Percentiles rank a stretch among this genome's conserved stretches.
These are phyloP conservation scores for Melampsora americana DNA, from an alignment of 1,284 basidiomycete species.

Conservation along the genomic window DNA sequence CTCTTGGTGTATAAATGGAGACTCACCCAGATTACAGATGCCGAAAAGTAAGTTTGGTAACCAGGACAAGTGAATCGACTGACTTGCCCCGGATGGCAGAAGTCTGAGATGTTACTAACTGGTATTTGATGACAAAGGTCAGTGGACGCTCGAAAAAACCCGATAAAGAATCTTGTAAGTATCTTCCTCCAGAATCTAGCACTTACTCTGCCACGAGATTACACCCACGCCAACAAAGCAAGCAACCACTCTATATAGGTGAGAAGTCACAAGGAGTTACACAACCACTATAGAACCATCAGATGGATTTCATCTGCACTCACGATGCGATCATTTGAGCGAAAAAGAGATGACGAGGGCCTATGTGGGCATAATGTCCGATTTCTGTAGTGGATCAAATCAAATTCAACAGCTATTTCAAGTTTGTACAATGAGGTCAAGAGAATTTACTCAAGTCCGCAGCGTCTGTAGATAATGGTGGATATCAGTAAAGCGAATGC, in stretches of 20 bases:
- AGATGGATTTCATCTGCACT: neutral
- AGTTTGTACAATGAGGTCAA: neutral
- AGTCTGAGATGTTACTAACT: constrained; percentile 38
- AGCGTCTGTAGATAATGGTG: constrained; percentile 18
- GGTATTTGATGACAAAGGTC: neutral
- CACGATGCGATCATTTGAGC: constrained; percentile 39
- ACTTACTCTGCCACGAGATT: constrained; percentile 40
- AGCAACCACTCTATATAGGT: constrained; percentile 14
- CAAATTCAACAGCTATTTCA: neutral
- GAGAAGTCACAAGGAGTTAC: neutral
- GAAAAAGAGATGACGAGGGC: constrained; percentile 37
- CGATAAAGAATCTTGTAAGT: no score
- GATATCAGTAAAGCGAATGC: neutral
- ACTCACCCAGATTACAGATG: constrained; percentile 42
- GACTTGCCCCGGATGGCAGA: constrained; percentile 35
- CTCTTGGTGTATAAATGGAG: neutral
- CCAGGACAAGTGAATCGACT: constrained; percentile 38
- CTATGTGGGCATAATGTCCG: constrained; percentile 40
- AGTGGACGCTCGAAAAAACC: neutral
- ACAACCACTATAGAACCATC: neutral
- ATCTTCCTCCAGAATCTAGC: no score
- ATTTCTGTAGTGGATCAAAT: constrained; percentile 19
- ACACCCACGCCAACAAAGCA: constrained; percentile 43
- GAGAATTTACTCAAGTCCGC: constrained; percentile 30
- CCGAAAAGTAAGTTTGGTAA: constrained; percentile 27